phyloP scores from a whole-genome alignment of 306 rosid genomes.

The Acmispon strigosus region DNA sequence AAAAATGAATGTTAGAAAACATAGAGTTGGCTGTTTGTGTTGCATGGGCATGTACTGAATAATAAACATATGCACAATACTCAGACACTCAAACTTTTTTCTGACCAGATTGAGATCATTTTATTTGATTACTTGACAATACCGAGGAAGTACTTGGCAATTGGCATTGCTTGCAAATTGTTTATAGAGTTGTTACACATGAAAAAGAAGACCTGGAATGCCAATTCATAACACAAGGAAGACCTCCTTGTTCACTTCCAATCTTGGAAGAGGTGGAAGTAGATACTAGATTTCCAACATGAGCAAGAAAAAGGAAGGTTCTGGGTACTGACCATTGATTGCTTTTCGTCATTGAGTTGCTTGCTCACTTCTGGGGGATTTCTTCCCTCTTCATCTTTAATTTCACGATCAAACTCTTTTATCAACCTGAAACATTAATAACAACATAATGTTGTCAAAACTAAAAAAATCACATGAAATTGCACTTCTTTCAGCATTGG shows the following conservation, averaged over 20 bases:
- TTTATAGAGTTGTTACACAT: neutral
- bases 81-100: neutral
- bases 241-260: neutral
- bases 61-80: neutral
- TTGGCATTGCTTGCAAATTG: conserved; percentile 10
- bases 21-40: neutral
- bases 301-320: conserved; percentile 4
- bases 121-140: conserved; percentile 9
- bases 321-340: conserved; percentile 64
- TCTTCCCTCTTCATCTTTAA: conserved; percentile 82
- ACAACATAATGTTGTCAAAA: conserved; percentile 3
- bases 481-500: neutral
- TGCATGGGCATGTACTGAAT: conserved; percentile 1
- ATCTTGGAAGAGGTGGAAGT: neutral
- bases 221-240: neutral
- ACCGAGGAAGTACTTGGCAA: neutral
- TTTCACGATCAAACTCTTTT: conserved; percentile 90
- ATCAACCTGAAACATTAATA: conserved; percentile 53
- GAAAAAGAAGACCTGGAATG: neutral
- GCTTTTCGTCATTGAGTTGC: conserved; percentile 97
- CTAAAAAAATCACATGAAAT: neutral
- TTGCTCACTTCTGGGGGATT: conserved; percentile 84
- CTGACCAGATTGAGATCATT: neutral
- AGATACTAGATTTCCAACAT: conserved; percentile 15
- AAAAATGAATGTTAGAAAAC: conserved; percentile 15